These are phyloP conservation scores for Fusarium metavorans DNA, from an alignment of 2,329 filamentous ascomycete species.

Conservation along the genomic window DNA sequence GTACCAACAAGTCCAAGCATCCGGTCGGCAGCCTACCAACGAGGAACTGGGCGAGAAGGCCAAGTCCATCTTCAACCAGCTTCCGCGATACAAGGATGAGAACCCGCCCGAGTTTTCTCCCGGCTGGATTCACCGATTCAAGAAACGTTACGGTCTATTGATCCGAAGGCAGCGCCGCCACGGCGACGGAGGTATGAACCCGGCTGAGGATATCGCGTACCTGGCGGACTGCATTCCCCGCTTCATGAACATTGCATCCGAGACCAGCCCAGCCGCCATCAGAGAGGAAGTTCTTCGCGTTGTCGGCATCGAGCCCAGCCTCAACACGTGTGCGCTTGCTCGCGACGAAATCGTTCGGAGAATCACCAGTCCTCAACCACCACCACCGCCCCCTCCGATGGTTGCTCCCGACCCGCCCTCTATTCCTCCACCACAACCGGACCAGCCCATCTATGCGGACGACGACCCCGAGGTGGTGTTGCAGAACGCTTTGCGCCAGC, in stretches of 20 bases:
- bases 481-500: constrained; percentile 68
- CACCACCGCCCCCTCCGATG: constrained; percentile 42
- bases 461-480: constrained; percentile 70
- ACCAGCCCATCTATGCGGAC: constrained; percentile 58
- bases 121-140: constrained; percentile 74
- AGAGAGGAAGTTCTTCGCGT: constrained; percentile 67
- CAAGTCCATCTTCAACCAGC: constrained; percentile 67
- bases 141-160: constrained; percentile 71
- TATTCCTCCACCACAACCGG: constrained; percentile 47
- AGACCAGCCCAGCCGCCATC: constrained; percentile 71
- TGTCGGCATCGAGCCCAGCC: constrained; percentile 66
- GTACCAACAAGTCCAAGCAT: constrained; percentile 64
- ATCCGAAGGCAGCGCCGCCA: constrained; percentile 68
- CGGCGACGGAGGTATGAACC: constrained; percentile 59
- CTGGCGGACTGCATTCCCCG: constrained; percentile 70
- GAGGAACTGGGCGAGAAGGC: constrained; percentile 73
- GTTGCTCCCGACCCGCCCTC: constrained; percentile 41
- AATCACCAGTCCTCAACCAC: constrained; percentile 41
- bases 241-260: constrained; percentile 68
- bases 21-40: constrained; percentile 70
- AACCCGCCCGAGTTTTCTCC: constrained; percentile 71
- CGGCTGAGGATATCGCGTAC: constrained; percentile 69
- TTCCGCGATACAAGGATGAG: constrained; percentile 72
- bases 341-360: constrained; percentile 67
- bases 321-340: constrained; percentile 67